Base-by-base conservation (phyloP, 192 early-diverging fungal species). In the Podila horticola region DNA sequence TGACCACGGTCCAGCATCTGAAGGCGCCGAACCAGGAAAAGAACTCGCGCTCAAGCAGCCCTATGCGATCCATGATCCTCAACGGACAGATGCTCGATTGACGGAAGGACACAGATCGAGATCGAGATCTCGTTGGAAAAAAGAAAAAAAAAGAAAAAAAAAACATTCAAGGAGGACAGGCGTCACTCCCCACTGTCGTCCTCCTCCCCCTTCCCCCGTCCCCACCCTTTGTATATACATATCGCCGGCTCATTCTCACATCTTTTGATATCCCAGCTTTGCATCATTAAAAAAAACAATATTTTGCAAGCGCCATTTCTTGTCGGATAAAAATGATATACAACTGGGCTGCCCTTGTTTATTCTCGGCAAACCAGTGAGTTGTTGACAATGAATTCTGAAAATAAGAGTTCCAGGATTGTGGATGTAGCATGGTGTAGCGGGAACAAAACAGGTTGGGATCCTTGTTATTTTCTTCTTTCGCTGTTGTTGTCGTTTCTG, bases 81-180 rank as follows among this genome's bases (percentile, higher is more conserved):
- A 81, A 68, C 26, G 77, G 77, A 12, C 77, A 81, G 38, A 81
- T 81, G 77, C 58, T 81, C 17, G 77, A 81, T 30, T 81, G 41
- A 71, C 58, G 49, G 11, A 50, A 12, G 3, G 11, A 50, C 4
- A 50, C 49, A 50, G 49, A 10, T 11, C 2, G 2, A 24, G 52
- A 6, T 10, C 12, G 20, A 55, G 12, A 55, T 55, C 52, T 55
- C n/a, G 20, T 9, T 30, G 24, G 9, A 5, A 6, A 65, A 60
- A 50, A 60, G 29, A 59, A 72, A 41, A 49, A 60, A 29, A 6
- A 24, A 5, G 29, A 22, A n/a, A n/a, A n/a, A n/a, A n/a, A n/a
- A n/a, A n/a, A n/a, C n/a, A n/a, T n/a, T n/a, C n/a, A n/a, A 38
- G 30, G 30, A 61, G 29, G 59, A 33, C n/a, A n/a, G n/a, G n/a